These are phyloP conservation scores for Triadica sebifera DNA, from an alignment of 345 rosid species.

Conservation along the genomic window DNA sequence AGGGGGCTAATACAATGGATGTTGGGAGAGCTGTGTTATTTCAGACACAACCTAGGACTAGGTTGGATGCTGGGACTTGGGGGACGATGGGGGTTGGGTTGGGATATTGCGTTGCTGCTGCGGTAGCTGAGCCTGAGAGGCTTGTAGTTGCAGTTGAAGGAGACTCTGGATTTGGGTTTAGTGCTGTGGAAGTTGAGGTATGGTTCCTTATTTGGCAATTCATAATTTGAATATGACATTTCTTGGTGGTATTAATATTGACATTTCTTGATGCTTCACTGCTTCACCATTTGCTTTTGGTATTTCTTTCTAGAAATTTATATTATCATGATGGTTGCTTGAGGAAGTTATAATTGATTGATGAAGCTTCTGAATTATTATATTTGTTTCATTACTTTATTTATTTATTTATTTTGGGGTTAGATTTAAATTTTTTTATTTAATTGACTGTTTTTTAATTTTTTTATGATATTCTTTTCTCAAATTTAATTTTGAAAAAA, in stretches of 20 bases:
- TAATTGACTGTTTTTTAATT: too few relatives aligned
- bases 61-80: slow-evolving; percentile 99
- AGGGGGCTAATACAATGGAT: slow-evolving; percentile 99
- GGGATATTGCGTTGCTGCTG: slow-evolving; percentile 98
- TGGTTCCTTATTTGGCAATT: neutral
- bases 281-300: neutral
- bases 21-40: slow-evolving; percentile 91
- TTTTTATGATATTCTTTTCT: too few relatives aligned
- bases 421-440: too few relatives aligned
- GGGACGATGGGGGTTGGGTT: slow-evolving; percentile 99
- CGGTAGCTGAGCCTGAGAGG: slow-evolving; percentile 81
- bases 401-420: neutral
- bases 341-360: neutral
- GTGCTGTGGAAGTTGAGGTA: slow-evolving; percentile 99
- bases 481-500: too few relatives aligned
- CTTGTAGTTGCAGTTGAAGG: slow-evolving; percentile 97
- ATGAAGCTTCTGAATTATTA: neutral
- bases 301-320: neutral
- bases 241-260: neutral
- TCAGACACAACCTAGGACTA: slow-evolving; percentile 92
- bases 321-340: neutral
- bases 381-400: neutral
- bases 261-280: neutral
- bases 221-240: neutral
- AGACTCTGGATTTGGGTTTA: slow-evolving; percentile 96